Base-by-base conservation (phyloP, 83 land plant genomes). In the Thuja plicata region DNA sequence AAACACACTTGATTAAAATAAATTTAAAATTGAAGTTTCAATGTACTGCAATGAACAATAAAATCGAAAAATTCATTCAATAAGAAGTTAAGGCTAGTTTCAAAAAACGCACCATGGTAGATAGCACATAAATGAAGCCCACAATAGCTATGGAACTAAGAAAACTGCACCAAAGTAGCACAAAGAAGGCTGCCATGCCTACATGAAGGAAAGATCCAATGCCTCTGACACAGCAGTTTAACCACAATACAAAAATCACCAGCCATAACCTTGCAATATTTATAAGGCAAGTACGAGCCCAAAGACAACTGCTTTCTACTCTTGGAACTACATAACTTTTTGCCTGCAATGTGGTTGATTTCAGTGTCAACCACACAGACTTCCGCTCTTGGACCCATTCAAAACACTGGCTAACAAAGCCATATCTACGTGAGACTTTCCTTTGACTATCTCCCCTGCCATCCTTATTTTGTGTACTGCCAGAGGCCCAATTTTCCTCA, bases 151-250 rank as follows among this genome's bases (percentile, higher is more conserved):
- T 40, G 27, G 43, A 38, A 41, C 83, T 79, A 9, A 79, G 83
- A 79, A 79, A 79, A 40, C 83, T 79, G n/a, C 83, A 79, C 83
- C 83, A 79, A 79, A 79, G 83, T 40, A 79, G 46, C 10, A 79
- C 45, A 35, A 79, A 79, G 27, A 38, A 79, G 21, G 83, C 11
- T 40, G 46, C 27, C 8, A 41, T 17, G 46, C 83, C 43, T 41
- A 79, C 4, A 40, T 79, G 46, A 79, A 79, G 83, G 41, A 79
- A 79, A 79, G 83, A 79, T 2, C 24, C 27, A 19, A 79, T 40
- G 83, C 83, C 83, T 79, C 83, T 79, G 2, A 79, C 27, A 79
- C n/a, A 19, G 10, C n/a, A 79, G 21, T 79, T 41, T 79, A 79
- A 6, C 83, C 83, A 79, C 17, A 79, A 24, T 40, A 24, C 27